phyloP scores from a whole-genome alignment of 345 rosid species.

The Carallia pectinifolia region DNA sequence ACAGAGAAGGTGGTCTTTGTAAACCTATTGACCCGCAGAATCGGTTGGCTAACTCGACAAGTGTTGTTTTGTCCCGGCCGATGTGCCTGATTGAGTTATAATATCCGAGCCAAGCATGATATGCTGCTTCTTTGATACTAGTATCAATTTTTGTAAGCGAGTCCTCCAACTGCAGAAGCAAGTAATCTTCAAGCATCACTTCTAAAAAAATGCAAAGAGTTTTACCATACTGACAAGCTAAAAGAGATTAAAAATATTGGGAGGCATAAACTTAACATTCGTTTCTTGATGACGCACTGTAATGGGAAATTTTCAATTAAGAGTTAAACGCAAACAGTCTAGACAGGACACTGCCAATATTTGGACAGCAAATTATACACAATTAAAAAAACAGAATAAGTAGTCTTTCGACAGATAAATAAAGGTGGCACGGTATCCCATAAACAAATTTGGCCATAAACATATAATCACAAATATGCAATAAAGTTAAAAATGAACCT shows the following conservation, averaged over 20 bases:
- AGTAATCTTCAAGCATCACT: conserved; percentile 7
- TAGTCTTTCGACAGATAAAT: no score
- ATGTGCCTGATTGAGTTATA: conserved; percentile 82
- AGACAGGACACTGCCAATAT: no score
- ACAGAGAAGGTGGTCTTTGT: conserved; percentile 68
- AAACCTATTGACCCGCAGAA: conserved; percentile 81
- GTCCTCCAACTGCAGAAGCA: conserved; percentile 54
- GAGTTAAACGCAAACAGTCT: neutral
- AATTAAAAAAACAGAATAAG: no score
- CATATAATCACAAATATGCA: neutral
- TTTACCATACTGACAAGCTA: neutral
- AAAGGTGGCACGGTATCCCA: neutral
- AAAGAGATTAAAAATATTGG: neutral
- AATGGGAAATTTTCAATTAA: neutral
- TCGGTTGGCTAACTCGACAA: conserved; percentile 73
- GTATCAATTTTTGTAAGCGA: conserved; percentile 70
- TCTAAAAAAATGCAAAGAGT: neutral
- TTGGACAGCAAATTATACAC: no score
- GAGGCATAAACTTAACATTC: neutral
- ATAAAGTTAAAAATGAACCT: conserved; percentile 43
- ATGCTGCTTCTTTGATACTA: conserved; percentile 87
- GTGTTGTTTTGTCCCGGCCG: conserved; percentile 82
- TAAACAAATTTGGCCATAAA: neutral
- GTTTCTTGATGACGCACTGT: neutral
- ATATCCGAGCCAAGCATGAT: conserved; percentile 95